These are phyloP conservation scores for Microcos paniculata DNA, from an alignment of 345 rosid genomes.

Conservation along the genomic window DNA sequence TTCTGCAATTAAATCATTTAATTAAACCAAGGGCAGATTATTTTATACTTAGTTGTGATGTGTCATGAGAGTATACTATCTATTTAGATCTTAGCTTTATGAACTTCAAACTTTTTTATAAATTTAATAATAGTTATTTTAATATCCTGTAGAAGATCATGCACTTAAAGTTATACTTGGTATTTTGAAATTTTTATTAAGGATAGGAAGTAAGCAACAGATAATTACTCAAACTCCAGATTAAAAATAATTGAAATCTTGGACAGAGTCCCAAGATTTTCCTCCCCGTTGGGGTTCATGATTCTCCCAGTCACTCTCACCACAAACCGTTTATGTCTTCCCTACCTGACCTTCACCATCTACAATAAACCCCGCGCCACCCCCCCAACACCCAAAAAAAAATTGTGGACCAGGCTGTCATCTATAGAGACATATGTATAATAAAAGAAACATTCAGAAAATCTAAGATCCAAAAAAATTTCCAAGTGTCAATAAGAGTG, in stretches of 20 bases:
- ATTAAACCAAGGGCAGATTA: conserved; percentile 2
- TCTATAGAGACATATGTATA: neutral
- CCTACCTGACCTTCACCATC: neutral
- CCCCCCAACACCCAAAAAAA: neutral
- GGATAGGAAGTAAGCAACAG: neutral
- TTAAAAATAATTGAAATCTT: neutral
- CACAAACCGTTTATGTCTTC: neutral
- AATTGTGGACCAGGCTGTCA: neutral
- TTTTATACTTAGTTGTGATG: neutral
- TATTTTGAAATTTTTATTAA: neutral
- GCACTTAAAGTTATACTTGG: neutral
- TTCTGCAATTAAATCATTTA: conserved; percentile 43
- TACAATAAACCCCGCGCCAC: neutral
- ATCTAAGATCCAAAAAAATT: neutral
- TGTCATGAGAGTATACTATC: neutral
- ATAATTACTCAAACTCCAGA: neutral
- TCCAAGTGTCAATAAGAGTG: neutral
- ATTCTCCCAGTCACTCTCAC: neutral
- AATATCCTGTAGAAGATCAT: neutral
- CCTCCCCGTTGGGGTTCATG: neutral
- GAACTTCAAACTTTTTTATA: neutral
- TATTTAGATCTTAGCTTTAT: neutral
- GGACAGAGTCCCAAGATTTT: neutral
- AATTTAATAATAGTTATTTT: neutral
- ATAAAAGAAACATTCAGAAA: neutral